Percentiles rank a stretch among this genome's conserved stretches.
Evolutionary conservation across 306 rosid species (phyloP).

Genomic region (Castanospermum australe): DNA sequence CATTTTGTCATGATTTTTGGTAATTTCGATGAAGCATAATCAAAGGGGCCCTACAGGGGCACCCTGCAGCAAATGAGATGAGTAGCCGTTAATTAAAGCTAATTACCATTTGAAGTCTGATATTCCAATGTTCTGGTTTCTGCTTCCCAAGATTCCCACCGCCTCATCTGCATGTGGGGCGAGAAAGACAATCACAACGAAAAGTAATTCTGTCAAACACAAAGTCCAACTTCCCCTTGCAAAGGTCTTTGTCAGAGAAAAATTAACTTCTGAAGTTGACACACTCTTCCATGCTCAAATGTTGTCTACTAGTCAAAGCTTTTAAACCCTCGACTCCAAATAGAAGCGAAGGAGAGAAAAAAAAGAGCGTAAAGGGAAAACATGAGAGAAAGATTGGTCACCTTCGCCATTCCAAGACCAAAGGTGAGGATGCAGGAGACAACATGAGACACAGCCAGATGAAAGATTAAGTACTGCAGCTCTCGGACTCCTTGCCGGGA

Average conservation of each 20-base stretch:
- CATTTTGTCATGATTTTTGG: background rate
- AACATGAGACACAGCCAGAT: slow-evolving; percentile 48
- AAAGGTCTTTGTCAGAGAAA: background rate
- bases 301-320: too few relatives aligned
- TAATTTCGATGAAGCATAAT: too few relatives aligned
- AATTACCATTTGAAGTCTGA: slow-evolving; percentile 45
- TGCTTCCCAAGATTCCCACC: slow-evolving; percentile 63
- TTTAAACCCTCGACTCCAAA: too few relatives aligned
- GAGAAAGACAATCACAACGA: background rate
- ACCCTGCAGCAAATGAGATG: background rate
- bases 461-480: slow-evolving; percentile 9
- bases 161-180: slow-evolving; percentile 42
- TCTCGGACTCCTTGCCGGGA: background rate
- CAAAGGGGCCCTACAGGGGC: background rate
- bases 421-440: slow-evolving; percentile 49
- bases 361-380: too few relatives aligned
- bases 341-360: background rate
- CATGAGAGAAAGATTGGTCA: background rate
- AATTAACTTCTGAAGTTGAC: background rate
- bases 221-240: background rate
- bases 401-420: slow-evolving; percentile 66
- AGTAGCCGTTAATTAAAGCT: background rate
- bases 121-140: slow-evolving; percentile 56
- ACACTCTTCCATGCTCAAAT: background rate
- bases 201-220: background rate